A percentile compares a stretch with the other conserved stretches of the same genome.
phyloP scores from a whole-genome alignment of 2,329 filamentous ascomycete genomes.

The Colletotrichum brevisporum region DNA sequence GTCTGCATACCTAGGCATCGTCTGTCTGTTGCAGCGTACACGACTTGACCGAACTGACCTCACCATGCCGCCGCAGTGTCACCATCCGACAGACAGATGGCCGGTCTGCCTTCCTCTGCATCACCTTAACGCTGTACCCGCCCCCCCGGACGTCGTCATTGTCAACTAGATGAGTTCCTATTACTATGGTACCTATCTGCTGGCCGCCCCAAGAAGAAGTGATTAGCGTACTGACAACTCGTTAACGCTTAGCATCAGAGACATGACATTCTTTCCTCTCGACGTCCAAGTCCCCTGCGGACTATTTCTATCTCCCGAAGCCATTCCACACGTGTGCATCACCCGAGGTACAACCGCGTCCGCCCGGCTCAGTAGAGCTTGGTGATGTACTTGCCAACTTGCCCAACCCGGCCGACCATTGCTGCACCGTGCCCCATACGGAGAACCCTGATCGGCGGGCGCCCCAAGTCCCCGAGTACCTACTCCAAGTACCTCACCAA shows the following conservation, averaged over 20 bases:
- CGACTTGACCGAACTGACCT: conserved; percentile 29
- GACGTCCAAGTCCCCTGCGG: too few relatives aligned
- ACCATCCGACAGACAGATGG: conserved; percentile 1
- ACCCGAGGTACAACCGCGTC: conserved; percentile 22
- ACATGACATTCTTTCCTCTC: background rate
- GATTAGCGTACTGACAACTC: background rate
- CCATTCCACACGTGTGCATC: background rate
- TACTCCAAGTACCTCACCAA: background rate
- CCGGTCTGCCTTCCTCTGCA: background rate
- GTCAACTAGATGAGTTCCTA: too few relatives aligned
- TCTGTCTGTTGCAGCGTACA: background rate
- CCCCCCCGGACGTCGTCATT: background rate
- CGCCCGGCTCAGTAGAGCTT: conserved; percentile 7
- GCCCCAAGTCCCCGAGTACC: conserved; percentile 19
- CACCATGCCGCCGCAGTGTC: conserved; percentile 29
- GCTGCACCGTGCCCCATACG: conserved; percentile 22
- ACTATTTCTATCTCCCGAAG: background rate
- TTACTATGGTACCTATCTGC: too few relatives aligned
- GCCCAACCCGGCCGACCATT: conserved; percentile 18
- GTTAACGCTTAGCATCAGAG: background rate
- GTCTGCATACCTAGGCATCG: conserved; percentile 8
- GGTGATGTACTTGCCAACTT: conserved; percentile 33
- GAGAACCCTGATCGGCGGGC: conserved; percentile 40
- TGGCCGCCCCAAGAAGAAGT: too few relatives aligned
- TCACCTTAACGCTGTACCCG: background rate